Percentiles rank a stretch among this genome's conserved stretches.
phyloP scores from a whole-genome alignment of 2,329 filamentous ascomycete genomes.

The Coniochaeta sp. region DNA sequence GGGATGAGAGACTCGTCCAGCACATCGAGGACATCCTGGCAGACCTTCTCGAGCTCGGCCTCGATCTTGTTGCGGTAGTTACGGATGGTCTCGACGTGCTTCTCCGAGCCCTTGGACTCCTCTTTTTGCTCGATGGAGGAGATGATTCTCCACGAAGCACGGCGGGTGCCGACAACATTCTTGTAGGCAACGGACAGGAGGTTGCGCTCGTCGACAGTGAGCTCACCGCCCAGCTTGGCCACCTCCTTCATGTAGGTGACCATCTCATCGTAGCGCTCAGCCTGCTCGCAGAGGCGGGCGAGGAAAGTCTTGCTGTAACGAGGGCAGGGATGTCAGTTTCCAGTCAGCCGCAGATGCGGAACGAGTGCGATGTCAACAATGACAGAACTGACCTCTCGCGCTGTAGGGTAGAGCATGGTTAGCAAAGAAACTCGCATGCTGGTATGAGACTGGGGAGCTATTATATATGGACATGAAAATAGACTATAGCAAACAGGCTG shows the following conservation, averaged over 20 bases:
- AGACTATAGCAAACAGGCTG: not conserved
- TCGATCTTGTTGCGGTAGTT: slow-evolving; percentile 99
- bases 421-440: not conserved
- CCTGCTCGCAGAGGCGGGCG: slow-evolving; percentile 99
- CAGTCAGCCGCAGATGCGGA: not conserved
- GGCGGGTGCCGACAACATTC: slow-evolving; percentile 97
- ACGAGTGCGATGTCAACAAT: slow-evolving; percentile 1
- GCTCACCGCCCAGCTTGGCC: slow-evolving; percentile 75
- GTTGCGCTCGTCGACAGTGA: slow-evolving; percentile 96
- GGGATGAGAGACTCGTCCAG: slow-evolving; percentile 90
- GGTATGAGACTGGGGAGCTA: not conserved
- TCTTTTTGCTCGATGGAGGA: slow-evolving; percentile 99
- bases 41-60: slow-evolving; percentile 93
- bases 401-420: not conserved
- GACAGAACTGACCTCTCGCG: slow-evolving; percentile 2
- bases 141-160: slow-evolving; percentile 99
- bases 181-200: slow-evolving; percentile 99
- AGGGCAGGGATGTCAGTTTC: slow-evolving; percentile 23
- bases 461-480: not conserved
- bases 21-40: slow-evolving; percentile 94
- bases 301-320: slow-evolving; percentile 95
- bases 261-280: slow-evolving; percentile 99
- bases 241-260: slow-evolving; percentile 99
- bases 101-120: slow-evolving; percentile 95
- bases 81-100: slow-evolving; percentile 89